phyloP scores from a whole-genome alignment of 2,329 filamentous ascomycete genomes.

The Pyrenochaeta sp. region DNA sequence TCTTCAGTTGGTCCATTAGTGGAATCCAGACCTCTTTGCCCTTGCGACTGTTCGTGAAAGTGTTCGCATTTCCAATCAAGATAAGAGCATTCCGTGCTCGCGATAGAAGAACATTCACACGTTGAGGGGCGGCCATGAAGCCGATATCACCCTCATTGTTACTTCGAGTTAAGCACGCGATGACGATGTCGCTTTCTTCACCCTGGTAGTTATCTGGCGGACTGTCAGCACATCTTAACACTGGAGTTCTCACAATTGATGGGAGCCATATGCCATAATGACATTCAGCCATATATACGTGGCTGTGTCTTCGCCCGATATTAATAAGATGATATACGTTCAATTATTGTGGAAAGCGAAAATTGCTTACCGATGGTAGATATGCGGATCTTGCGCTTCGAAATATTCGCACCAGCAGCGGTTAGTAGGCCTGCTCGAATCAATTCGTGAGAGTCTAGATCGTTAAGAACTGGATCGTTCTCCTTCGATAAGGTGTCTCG shows the following conservation, averaged over 20 bases:
- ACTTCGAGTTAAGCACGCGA: conserved; percentile 73
- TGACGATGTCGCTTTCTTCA: conserved; percentile 77
- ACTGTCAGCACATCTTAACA: not conserved
- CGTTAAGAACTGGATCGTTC: conserved; percentile 72
- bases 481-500: conserved; percentile 61
- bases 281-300: too few relatives aligned
- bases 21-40: conserved; percentile 65
- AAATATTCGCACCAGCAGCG: conserved; percentile 59
- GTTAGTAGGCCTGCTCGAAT: conserved; percentile 69
- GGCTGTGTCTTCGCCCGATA: too few relatives aligned
- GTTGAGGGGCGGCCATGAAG: conserved; percentile 71
- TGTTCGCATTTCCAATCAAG: conserved; percentile 74
- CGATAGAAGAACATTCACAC: conserved; percentile 75
- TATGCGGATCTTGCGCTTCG: conserved; percentile 65
- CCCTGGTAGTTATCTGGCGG: conserved; percentile 77
- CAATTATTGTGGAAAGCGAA: not conserved
- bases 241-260: too few relatives aligned
- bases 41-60: conserved; percentile 68
- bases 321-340: not conserved
- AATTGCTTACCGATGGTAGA: conserved; percentile 71
- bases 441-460: conserved; percentile 72
- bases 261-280: too few relatives aligned
- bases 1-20: conserved; percentile 66
- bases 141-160: conserved; percentile 72
- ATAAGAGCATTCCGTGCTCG: conserved; percentile 71